phyloP scores from a whole-genome alignment of 108 stramenopile genomes.

The Seminavis robusta region DNA sequence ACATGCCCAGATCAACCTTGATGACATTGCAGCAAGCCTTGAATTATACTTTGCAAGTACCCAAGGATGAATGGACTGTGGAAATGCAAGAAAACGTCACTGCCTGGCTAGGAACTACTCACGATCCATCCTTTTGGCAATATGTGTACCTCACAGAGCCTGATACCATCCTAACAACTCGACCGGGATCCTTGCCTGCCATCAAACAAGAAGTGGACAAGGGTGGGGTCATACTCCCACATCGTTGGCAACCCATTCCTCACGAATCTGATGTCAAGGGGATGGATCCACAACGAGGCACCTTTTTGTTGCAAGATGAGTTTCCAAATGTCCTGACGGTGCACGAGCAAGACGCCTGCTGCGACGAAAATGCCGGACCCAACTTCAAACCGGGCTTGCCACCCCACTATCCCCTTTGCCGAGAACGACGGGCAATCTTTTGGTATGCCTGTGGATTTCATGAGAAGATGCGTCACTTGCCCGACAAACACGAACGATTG shows the following conservation, averaged over 20 bases:
- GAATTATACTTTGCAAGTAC: too few relatives aligned
- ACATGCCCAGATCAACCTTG: background rate
- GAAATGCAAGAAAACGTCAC: too few relatives aligned
- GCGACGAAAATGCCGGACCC: too few relatives aligned
- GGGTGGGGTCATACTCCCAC: constrained; percentile 30
- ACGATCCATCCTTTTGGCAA: too few relatives aligned
- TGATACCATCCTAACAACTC: constrained; percentile 28
- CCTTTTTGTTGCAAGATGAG: background rate
- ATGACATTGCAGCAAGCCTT: too few relatives aligned
- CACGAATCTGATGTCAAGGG: constrained; percentile 25
- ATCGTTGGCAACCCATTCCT: constrained; percentile 44
- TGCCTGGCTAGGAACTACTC: too few relatives aligned
- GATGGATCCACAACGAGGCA: background rate
- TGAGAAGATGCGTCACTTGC: background rate
- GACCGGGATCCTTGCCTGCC: constrained; percentile 13
- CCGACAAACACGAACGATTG: background rate
- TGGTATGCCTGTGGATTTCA: too few relatives aligned
- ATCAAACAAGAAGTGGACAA: constrained; percentile 18
- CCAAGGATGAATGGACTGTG: too few relatives aligned
- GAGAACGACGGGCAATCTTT: too few relatives aligned
- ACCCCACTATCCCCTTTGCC: too few relatives aligned
- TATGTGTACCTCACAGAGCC: constrained; percentile 46
- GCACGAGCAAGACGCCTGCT: background rate
- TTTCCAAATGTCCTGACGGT: background rate
- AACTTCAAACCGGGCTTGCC: too few relatives aligned